Conservation (phyloP, 306 rosid genomes). For the Lathyrus aphaca region DNA sequence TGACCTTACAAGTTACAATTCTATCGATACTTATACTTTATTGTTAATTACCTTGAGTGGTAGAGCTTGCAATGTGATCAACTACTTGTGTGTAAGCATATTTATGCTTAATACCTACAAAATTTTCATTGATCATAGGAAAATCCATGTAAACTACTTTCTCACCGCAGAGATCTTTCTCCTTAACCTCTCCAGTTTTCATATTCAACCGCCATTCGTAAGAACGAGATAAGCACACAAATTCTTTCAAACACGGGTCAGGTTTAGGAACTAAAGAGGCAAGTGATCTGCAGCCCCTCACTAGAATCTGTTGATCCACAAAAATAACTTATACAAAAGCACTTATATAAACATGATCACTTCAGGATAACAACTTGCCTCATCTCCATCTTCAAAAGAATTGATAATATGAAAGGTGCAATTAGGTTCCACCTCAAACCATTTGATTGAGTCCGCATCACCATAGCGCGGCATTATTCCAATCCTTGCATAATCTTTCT, state of each 20-base stretch:
- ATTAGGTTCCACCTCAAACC: conserved; percentile 71
- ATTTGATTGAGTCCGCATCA: conserved; percentile 55
- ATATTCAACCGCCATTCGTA: conserved; percentile 73
- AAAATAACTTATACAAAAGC: too few relatives aligned
- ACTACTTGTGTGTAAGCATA: conserved; percentile 64
- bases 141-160: conserved; percentile 57
- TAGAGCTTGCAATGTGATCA: conserved; percentile 49
- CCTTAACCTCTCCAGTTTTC: conserved; percentile 54
- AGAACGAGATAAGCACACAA: conserved; percentile 47
- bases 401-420: conserved; percentile 71
- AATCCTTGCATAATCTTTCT: conserved; percentile 63
- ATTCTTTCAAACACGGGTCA: conserved; percentile 40
- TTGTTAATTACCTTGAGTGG: conserved; percentile 52
- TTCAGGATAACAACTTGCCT: conserved; percentile 44
- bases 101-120: conserved; percentile 52
- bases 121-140: conserved; percentile 60
- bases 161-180: conserved; percentile 48
- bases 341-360: too few relatives aligned
- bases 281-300: conserved; percentile 75
- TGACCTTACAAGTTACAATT: too few relatives aligned
- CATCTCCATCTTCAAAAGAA: conserved; percentile 62
- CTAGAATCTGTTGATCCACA: conserved; percentile 57
- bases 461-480: conserved; percentile 82
- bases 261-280: conserved; percentile 64
- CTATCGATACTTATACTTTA: neutral